These are phyloP conservation scores for Claviceps sp. DNA, from an alignment of 2,329 filamentous ascomycete species.

Conservation along the genomic window DNA sequence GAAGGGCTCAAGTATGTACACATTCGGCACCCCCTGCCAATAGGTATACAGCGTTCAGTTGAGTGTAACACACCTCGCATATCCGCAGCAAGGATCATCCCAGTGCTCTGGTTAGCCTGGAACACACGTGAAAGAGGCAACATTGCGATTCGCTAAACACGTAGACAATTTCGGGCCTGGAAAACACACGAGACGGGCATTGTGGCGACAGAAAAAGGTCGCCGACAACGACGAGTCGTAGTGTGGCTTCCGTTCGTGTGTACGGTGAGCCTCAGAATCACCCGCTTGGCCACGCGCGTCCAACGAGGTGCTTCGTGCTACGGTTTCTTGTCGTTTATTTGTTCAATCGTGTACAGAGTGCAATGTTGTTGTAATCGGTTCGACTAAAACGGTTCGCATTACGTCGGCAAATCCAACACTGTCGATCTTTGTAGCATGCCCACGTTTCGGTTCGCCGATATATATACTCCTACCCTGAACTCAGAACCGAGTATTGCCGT, in stretches of 20 bases:
- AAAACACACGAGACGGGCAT: not conserved
- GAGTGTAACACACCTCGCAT: slow-evolving; percentile 1
- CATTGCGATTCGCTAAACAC: not conserved
- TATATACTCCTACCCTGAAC: not conserved
- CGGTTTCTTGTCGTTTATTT: not conserved
- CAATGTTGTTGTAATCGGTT: not conserved
- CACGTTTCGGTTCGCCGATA: not conserved
- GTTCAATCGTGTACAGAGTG: not conserved
- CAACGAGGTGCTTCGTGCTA: not conserved
- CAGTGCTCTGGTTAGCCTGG: not conserved
- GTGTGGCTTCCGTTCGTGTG: not conserved
- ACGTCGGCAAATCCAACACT: not conserved
- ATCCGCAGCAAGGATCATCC: not conserved
- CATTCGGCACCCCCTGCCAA: not conserved
- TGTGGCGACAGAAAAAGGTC: not conserved
- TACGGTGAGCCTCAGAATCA: not conserved
- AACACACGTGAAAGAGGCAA: not conserved
- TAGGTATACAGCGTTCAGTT: not conserved
- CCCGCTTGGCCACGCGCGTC: not conserved
- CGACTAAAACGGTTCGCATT: not conserved
- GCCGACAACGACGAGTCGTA: not conserved
- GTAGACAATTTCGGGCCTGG: not conserved
- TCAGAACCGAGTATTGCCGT: not conserved
- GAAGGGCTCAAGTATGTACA: not conserved
- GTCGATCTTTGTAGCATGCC: not conserved